phyloP scores from a whole-genome alignment of 768 basidiomycete genomes.

The Tricholoma terreum region DNA sequence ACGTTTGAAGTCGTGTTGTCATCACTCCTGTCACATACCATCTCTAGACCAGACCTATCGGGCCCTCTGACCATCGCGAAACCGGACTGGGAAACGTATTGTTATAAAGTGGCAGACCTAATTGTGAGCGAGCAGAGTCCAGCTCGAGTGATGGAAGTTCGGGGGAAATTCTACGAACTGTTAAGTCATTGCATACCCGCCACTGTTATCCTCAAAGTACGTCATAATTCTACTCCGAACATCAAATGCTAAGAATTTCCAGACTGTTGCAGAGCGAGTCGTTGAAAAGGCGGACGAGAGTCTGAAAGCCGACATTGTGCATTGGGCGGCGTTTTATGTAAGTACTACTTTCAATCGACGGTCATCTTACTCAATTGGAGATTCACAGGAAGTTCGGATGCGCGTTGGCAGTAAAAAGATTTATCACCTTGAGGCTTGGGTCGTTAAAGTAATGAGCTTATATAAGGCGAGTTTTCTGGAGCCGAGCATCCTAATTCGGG shows the following conservation, averaged over 20 bases:
- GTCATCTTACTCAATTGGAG: not conserved
- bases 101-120: slow-evolving; percentile 85
- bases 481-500: not conserved
- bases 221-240: slow-evolving; percentile 12
- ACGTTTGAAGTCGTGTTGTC: slow-evolving; percentile 23
- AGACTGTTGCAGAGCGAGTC: slow-evolving; percentile 91
- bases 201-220: slow-evolving; percentile 84
- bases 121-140: slow-evolving; percentile 91
- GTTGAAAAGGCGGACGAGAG: slow-evolving; percentile 87
- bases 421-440: slow-evolving; percentile 96
- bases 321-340: slow-evolving; percentile 97
- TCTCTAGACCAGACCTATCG: slow-evolving; percentile 71
- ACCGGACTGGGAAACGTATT: slow-evolving; percentile 99
- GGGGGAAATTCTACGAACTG: slow-evolving; percentile 91
- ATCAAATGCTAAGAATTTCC: not conserved
- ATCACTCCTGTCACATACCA: not conserved
- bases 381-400: slow-evolving; percentile 85
- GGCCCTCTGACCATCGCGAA: slow-evolving; percentile 83
- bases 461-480: slow-evolving; percentile 58
- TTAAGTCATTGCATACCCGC: slow-evolving; percentile 97
- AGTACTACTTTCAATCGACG: slow-evolving; percentile 22
- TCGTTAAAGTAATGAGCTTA: slow-evolving; percentile 91
- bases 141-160: slow-evolving; percentile 85
- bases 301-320: slow-evolving; percentile 90
- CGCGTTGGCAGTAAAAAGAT: slow-evolving; percentile 85